Evolutionary conservation across 1,284 basidiomycete genomes (phyloP), one percentile per base, ranked within the genome.

Genomic region (Blastosporella zonata): DNA sequence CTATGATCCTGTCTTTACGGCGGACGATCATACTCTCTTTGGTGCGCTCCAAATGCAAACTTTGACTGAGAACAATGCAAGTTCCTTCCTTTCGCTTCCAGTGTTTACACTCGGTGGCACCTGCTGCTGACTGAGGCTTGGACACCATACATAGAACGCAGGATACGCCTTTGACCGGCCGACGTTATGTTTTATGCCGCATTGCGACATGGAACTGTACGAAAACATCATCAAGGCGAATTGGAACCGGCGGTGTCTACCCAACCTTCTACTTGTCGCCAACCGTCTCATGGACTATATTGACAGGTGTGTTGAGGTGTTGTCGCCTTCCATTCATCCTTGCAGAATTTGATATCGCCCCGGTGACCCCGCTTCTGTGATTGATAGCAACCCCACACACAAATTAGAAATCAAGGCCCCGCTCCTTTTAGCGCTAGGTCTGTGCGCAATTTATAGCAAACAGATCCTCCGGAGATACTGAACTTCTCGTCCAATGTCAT

Each of bases 151-250:
- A 36, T 54, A 77, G 74, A 66, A 69, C 40, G 66, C 63, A 45
- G 60, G 59, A 37, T 67, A 77, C 55, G 53, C 61, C 10, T 43
- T 74, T 22, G 49, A 67, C 37, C 68, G 62, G 23, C 77, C 79
- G 53, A 87, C 83, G 40, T 69, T 89, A 47, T 70, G 81, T 46
- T 87, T 79, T 67, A 87, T 88, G 85, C 87, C 85, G 25, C 86
- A 89, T 62, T 89, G 87, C 60, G 84, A 87, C 61, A 59, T 83
- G 60, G 71, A 73, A 49, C 70, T 89, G 21, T 87, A 88, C 65
- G 84, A 89, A 60, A 73, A 67, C 54, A 59, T 87, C 40, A 63
- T 89, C 49, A 72, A 73, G 51, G 73, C 74, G 12, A 88, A 88
- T 62, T 84, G 82, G 81, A 64, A 70, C 39, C 59, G 53, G 25